These are phyloP conservation scores for Cladosporium sp. DNA, from an alignment of 2,329 filamentous ascomycete genomes.

Conservation along the genomic window DNA sequence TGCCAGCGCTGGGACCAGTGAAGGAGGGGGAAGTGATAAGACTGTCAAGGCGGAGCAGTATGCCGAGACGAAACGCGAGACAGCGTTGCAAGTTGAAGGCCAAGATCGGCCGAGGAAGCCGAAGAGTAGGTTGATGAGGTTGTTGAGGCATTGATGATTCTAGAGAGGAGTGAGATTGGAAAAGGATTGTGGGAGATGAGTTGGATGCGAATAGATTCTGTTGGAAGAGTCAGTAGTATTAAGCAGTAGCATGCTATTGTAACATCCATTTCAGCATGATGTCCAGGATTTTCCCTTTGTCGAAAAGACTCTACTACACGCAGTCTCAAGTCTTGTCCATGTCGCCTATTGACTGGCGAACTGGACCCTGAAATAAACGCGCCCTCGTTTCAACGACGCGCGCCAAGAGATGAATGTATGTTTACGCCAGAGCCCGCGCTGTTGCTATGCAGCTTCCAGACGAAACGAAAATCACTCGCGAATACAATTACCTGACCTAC, in stretches of 20 bases:
- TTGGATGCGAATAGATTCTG: no score
- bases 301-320: no score
- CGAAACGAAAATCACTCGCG: neutral
- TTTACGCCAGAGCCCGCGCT: no score
- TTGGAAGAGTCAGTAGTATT: no score
- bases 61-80: neutral
- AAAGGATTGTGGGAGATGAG: no score
- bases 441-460: constrained; percentile 6
- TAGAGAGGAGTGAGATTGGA: constrained; percentile 51
- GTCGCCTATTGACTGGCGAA: neutral
- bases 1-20: neutral
- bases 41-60: neutral
- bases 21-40: constrained; percentile 1
- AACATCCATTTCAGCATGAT: no score
- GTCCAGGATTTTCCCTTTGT: no score
- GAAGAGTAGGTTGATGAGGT: constrained; percentile 8
- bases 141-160: constrained; percentile 22
- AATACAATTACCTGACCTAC: neutral
- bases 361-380: neutral
- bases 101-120: constrained; percentile 5
- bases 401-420: neutral
- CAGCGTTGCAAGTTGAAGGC: neutral
- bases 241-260: no score
- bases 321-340: no score
- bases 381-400: neutral